phyloP scores from a whole-genome alignment of 140 eudicot species.

The Cichorium intybus region DNA sequence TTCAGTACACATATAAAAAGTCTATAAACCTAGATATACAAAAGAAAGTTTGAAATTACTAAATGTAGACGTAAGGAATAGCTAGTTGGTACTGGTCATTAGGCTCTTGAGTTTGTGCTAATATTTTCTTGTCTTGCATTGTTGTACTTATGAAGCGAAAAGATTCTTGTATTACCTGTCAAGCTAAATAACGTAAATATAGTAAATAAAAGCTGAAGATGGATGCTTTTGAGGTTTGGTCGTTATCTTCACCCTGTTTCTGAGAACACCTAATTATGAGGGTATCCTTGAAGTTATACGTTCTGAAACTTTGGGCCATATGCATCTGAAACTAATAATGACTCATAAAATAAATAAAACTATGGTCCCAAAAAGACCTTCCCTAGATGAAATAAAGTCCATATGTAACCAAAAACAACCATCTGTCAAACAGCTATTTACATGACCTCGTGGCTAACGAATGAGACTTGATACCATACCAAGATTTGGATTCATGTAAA shows the following conservation, averaged over 20 bases:
- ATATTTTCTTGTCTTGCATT: no score
- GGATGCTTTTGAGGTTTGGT: neutral
- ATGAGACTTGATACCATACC: neutral
- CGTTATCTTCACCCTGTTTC: neutral
- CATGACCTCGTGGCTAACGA: neutral
- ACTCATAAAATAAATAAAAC: neutral
- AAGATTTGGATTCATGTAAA: neutral
- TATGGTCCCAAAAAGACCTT: conserved; percentile 13
- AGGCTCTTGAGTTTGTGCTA: no score
- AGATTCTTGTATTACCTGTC: neutral
- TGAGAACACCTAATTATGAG: no score
- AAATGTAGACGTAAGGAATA: no score
- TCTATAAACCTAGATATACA: no score
- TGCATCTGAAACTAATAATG: neutral
- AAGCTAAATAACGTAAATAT: neutral
- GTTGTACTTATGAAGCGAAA: neutral
- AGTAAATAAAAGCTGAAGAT: neutral
- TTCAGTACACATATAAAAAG: no score
- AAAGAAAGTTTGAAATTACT: no score
- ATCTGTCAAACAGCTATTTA: neutral
- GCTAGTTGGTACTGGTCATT: no score
- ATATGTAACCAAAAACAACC: neutral
- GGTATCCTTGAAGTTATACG: neutral
- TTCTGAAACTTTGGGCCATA: neutral
- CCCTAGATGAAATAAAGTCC: conserved; percentile 18